Base-by-base conservation (phyloP, 176 grass and related monocot genomes). In the Areca catechu region DNA sequence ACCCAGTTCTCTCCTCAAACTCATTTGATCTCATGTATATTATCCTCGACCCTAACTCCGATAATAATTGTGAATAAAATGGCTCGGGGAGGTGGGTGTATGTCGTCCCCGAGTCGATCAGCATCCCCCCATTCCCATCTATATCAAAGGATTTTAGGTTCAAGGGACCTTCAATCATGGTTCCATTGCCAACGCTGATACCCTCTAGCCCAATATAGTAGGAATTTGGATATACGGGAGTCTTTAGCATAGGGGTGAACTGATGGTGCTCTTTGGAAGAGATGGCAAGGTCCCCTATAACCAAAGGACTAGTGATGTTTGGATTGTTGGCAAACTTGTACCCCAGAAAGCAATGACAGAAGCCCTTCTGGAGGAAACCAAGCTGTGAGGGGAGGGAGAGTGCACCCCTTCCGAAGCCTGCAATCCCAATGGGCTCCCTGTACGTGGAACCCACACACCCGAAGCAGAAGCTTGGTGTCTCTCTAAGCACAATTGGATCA, bases 301-400 rank as follows among this genome's bases (percentile, higher is more conserved):
- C 50, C 57, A 84, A 37, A 14, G 81, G 66, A 71, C 81, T 79
- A 21, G 69, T 75, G 16, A 71, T 1, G 51, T 79, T 79, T 4
- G 75, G 66, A 58, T 84, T 79, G 60, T 72, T 66, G 14, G 66
- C 54, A 14, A 51, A 84, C 19, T 49, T 67, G 51, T 78, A 84
- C 15, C 64, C 75, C 20, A 84, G 63, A 66, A 84, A 84, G 66
- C 75, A 84, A 5, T 84, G 71, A 18, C 70, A 84, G 81, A 84
- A 84, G 48, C 81, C 75, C 60, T 22, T 79, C 49, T 54, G 18
- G 0, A 84, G 65, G 48, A 79, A 84, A 25, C 81, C 81, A 4
- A 84, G 75, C 71, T 79, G 75, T 0, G 66, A 74, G 16, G 54
- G 65, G 18, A 84, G 75, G 1, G 75, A 84, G 23, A 84, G 75